Evolutionary conservation across 2,329 filamentous ascomycete genomes (phyloP).

Genomic region (Zymoseptoria passerinii): DNA sequence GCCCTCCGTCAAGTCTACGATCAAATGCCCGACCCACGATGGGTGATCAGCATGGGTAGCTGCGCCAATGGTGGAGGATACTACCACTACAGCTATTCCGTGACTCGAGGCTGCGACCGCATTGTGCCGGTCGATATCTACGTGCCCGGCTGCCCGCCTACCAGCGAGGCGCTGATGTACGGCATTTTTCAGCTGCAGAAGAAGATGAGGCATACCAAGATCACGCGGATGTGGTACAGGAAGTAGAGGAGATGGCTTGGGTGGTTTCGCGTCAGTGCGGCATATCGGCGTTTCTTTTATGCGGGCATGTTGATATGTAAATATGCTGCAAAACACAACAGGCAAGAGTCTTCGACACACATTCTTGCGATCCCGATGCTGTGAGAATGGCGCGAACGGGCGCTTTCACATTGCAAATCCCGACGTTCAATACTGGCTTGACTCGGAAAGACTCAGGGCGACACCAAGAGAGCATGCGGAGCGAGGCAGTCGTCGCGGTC

Average conservation of each 20-base stretch:
- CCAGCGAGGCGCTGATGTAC: conserved; percentile 45
- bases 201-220: conserved; percentile 56
- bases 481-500: too few relatives aligned
- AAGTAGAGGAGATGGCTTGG: conserved; percentile 28
- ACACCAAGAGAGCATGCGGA: too few relatives aligned
- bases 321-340: conserved; percentile 9
- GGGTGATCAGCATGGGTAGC: conserved; percentile 77
- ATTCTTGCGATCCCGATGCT: not conserved
- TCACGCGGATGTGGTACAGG: conserved; percentile 50
- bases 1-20: conserved; percentile 83
- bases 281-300: conserved; percentile 14
- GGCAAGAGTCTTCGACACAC: not conserved
- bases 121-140: conserved; percentile 75
- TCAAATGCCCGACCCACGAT: conserved; percentile 84
- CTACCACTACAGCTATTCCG: conserved; percentile 75
- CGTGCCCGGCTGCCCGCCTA: conserved; percentile 61
- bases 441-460: too few relatives aligned
- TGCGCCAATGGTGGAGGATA: conserved; percentile 78
- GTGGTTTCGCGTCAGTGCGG: not conserved
- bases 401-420: too few relatives aligned
- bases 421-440: too few relatives aligned
- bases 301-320: conserved; percentile 15
- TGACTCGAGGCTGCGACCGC: conserved; percentile 65
- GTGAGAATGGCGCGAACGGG: not conserved
- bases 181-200: conserved; percentile 68